Evolutionary conservation across 106 monocot species (phyloP).

Genomic region (Dioscorea alata): DNA sequence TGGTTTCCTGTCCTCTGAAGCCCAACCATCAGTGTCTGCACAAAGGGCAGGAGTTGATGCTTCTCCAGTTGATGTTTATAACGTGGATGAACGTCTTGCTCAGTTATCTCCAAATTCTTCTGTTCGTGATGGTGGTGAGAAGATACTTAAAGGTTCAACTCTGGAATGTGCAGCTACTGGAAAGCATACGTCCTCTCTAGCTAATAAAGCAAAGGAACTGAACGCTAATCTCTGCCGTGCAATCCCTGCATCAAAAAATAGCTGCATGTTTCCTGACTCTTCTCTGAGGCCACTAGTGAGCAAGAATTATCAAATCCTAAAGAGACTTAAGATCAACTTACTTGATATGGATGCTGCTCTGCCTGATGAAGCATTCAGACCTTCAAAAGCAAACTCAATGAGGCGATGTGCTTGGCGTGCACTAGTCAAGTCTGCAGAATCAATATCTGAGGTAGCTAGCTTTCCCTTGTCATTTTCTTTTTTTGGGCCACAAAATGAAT

Average conservation of each 20-base stretch:
- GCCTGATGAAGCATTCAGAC: slow-evolving; percentile 58
- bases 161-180: background rate
- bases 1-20: slow-evolving; percentile 14
- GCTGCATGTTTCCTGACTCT: slow-evolving; percentile 48
- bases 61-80: background rate
- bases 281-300: slow-evolving; percentile 64
- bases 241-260: slow-evolving; percentile 40
- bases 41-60: slow-evolving; percentile 2
- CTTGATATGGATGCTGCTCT: slow-evolving; percentile 94
- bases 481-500: background rate
- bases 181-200: slow-evolving; percentile 9
- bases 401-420: slow-evolving; percentile 83
- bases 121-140: slow-evolving; percentile 11
- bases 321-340: slow-evolving; percentile 67
- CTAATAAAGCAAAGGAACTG: slow-evolving; percentile 9
- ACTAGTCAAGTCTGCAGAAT: slow-evolving; percentile 78
- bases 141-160: slow-evolving; percentile 1
- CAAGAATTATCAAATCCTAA: slow-evolving; percentile 55
- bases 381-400: slow-evolving; percentile 26
- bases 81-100: background rate
- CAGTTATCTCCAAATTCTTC: slow-evolving; percentile 11
- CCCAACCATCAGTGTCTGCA: background rate
- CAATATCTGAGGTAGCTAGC: slow-evolving; percentile 64
- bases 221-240: slow-evolving; percentile 17
- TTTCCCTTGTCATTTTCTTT: background rate